Conservation (phyloP, 2,329 filamentous ascomycete genomes). For the Ophiostoma perfectum region DNA sequence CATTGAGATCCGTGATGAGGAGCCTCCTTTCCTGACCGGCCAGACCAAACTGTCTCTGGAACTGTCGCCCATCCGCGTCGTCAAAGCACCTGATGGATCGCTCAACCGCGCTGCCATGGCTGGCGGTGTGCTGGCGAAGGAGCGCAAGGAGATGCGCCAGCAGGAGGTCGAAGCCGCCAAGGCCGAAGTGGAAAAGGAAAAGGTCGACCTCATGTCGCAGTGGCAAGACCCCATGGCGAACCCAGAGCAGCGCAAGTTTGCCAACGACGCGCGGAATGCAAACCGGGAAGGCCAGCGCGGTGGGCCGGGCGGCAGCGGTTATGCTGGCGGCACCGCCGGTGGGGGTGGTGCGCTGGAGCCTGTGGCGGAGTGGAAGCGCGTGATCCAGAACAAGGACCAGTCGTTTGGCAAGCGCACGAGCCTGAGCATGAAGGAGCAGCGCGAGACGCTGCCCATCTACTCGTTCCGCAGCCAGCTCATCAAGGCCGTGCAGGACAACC, state of each 20-base stretch:
- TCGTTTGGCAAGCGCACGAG: conserved; percentile 80
- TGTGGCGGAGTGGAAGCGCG: conserved; percentile 89
- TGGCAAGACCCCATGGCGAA: conserved; percentile 97
- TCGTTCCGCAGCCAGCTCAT: conserved; percentile 83
- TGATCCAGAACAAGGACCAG: conserved; percentile 71
- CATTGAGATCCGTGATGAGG: conserved; percentile 93
- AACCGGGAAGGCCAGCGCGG: conserved; percentile 29
- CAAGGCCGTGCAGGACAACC: conserved; percentile 79
- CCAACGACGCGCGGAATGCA: conserved; percentile 68
- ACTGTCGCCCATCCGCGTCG: conserved; percentile 88
- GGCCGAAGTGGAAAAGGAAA: conserved; percentile 70
- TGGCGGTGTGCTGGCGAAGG: conserved; percentile 80
- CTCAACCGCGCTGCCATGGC: conserved; percentile 95
- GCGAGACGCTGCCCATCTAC: conserved; percentile 82
- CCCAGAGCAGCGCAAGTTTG: conserved; percentile 80
- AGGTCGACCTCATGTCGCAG: conserved; percentile 79
- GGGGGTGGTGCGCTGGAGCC: conserved; percentile 42
- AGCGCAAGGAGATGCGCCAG: conserved; percentile 80
- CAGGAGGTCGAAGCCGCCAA: conserved; percentile 79
- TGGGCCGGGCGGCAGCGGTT: conserved; percentile 3
- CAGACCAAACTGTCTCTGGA: conserved; percentile 97
- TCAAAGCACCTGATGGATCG: conserved; percentile 97
- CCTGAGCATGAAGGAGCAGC: conserved; percentile 91
- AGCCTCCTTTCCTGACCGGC: conserved; percentile 89
- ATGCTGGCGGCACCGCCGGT: conserved; percentile 6